Conservation (phyloP, 805 yeast genomes). For the Nakazawaea molendinolei region DNA sequence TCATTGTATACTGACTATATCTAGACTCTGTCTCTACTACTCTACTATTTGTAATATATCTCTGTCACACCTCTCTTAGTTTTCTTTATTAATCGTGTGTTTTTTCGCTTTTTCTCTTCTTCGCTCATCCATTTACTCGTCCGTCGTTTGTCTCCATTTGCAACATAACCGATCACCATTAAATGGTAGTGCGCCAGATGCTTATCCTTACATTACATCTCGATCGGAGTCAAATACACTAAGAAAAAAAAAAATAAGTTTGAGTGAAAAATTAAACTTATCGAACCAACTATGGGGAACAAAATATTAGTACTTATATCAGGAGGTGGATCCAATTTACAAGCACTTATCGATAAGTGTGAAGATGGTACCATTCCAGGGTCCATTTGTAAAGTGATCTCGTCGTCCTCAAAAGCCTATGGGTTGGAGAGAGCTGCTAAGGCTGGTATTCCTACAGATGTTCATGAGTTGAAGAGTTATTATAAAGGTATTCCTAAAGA, state of each 20-base stretch:
- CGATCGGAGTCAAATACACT: too few relatives aligned
- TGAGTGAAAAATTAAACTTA: conserved; percentile 6
- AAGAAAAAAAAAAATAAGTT: neutral
- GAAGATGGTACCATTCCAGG: conserved; percentile 30
- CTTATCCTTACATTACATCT: too few relatives aligned
- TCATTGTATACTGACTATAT: too few relatives aligned
- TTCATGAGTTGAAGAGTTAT: conserved; percentile 67
- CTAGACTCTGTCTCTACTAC: too few relatives aligned
- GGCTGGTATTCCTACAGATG: conserved; percentile 62
- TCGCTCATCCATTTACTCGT: too few relatives aligned
- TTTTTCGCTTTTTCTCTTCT: too few relatives aligned
- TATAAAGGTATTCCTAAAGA: conserved; percentile 72
- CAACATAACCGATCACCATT: too few relatives aligned
- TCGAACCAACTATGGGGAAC: neutral
- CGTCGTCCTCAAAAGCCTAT: conserved; percentile 81
- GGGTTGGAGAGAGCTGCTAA: conserved; percentile 76
- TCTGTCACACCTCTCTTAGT: too few relatives aligned
- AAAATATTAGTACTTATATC: conserved; percentile 75
- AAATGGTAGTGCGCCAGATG: too few relatives aligned
- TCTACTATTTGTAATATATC: too few relatives aligned
- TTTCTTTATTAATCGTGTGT: too few relatives aligned
- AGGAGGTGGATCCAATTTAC: conserved; percentile 93
- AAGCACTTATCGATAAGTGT: conserved; percentile 82
- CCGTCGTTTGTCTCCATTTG: too few relatives aligned
- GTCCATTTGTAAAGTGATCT: conserved; percentile 68